phyloP scores from a whole-genome alignment of 2,329 filamentous ascomycete species.

The Botryotinia convoluta region DNA sequence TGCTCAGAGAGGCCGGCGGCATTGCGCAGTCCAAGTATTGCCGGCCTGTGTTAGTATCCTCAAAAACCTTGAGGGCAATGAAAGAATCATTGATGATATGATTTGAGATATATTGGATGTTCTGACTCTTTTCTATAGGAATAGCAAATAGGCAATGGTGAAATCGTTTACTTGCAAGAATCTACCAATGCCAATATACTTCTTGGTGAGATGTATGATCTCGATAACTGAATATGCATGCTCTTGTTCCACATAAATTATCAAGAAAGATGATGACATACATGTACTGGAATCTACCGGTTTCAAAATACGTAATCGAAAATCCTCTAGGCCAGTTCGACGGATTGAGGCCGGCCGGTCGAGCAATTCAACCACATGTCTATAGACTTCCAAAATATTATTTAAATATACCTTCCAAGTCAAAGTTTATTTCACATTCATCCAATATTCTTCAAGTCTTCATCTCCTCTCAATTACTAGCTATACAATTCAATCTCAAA shows the following conservation, averaged over 20 bases:
- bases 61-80: not conserved
- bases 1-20: not conserved
- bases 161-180: not conserved
- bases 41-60: not conserved
- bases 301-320: not conserved
- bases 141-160: not conserved
- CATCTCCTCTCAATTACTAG: not conserved
- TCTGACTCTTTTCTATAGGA: not conserved
- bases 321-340: not conserved
- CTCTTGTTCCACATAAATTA: not conserved
- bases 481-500: not conserved
- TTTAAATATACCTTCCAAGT: not conserved
- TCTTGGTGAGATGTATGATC: not conserved
- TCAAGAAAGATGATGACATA: not conserved
- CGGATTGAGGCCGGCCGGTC: not conserved
- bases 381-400: not conserved
- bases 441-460: not conserved
- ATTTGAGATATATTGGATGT: not conserved
- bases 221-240: not conserved
- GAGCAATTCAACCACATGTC: not conserved
- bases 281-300: not conserved
- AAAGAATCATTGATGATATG: not conserved
- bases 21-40: not conserved
- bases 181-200: not conserved
- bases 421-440: not conserved